These are phyloP conservation scores for Sporothrix globosa DNA, from an alignment of 2,329 filamentous ascomycete species.

Conservation along the genomic window DNA sequence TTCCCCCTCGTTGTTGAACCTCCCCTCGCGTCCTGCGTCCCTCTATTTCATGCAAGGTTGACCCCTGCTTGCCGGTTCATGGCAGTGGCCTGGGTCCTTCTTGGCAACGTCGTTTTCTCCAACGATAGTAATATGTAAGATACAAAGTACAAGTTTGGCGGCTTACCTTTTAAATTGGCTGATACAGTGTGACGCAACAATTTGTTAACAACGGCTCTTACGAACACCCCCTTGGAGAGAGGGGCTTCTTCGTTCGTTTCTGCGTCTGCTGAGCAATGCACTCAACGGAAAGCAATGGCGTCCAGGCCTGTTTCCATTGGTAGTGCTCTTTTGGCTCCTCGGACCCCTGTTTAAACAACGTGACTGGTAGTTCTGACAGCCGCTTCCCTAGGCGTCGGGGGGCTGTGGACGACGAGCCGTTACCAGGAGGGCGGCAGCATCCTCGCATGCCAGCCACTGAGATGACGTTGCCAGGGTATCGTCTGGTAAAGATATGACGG, in stretches of 20 bases:
- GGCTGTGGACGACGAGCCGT: neutral
- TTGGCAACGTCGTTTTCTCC: slow-evolving; percentile 3
- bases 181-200: no score
- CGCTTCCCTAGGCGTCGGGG: neutral
- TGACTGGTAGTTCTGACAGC: neutral
- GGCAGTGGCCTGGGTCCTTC: neutral
- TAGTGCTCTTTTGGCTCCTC: no score
- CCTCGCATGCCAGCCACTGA: slow-evolving; percentile 21
- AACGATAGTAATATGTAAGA: no score
- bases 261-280: no score
- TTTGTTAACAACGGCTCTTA: no score
- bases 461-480: neutral
- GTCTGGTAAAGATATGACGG: neutral
- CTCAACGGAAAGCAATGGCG: no score
- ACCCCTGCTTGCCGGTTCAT: slow-evolving; percentile 1
- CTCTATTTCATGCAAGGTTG: neutral
- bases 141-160: no score
- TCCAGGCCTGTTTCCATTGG: no score
- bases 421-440: neutral
- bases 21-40: neutral
- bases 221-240: no score
- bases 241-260: no score
- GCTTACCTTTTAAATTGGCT: no score
- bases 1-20: slow-evolving; percentile 5
- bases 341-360: no score